phyloP scores from a whole-genome alignment of 306 rosid species.

The Quillaja saponaria region DNA sequence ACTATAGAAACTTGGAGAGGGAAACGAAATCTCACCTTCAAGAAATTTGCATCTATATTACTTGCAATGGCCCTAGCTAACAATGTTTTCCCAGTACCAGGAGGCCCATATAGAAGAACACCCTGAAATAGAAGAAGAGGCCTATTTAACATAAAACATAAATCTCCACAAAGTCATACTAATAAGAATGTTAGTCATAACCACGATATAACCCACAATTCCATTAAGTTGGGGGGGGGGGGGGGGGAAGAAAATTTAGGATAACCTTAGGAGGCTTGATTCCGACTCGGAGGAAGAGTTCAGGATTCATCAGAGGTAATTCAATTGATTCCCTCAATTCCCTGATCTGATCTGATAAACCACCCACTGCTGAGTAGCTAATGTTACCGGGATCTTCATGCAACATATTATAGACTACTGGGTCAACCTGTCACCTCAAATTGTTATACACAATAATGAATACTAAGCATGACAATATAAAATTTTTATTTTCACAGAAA shows the following conservation, averaged over 20 bases:
- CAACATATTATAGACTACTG: slow-evolving; percentile 90
- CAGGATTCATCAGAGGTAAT: slow-evolving; percentile 95
- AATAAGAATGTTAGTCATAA: slow-evolving; percentile 3
- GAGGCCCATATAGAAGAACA: slow-evolving; percentile 97
- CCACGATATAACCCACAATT: background rate
- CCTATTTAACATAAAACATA: slow-evolving; percentile 19
- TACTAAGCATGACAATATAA: slow-evolving; percentile 1
- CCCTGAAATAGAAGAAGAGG: slow-evolving; percentile 54
- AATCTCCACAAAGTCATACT: background rate
- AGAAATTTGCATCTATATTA: slow-evolving; percentile 91
- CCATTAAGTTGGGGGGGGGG: too few relatives aligned
- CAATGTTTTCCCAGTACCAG: slow-evolving; percentile 95
- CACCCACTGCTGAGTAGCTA: slow-evolving; percentile 99
- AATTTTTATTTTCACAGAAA: too few relatives aligned
- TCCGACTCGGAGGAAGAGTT: slow-evolving; percentile 92
- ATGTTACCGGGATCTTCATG: slow-evolving; percentile 98
- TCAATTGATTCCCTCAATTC: slow-evolving; percentile 94
- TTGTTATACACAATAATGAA: slow-evolving; percentile 21
- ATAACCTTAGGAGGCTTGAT: slow-evolving; percentile 95
- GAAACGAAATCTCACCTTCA: slow-evolving; percentile 57
- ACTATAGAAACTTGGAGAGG: background rate
- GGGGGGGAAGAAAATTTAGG: background rate
- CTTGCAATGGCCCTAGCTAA: slow-evolving; percentile 97
- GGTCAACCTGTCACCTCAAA: slow-evolving; percentile 72
- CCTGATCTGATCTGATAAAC: slow-evolving; percentile 94